phyloP scores from a whole-genome alignment of 345 rosid species.

The Psidium guajava region DNA sequence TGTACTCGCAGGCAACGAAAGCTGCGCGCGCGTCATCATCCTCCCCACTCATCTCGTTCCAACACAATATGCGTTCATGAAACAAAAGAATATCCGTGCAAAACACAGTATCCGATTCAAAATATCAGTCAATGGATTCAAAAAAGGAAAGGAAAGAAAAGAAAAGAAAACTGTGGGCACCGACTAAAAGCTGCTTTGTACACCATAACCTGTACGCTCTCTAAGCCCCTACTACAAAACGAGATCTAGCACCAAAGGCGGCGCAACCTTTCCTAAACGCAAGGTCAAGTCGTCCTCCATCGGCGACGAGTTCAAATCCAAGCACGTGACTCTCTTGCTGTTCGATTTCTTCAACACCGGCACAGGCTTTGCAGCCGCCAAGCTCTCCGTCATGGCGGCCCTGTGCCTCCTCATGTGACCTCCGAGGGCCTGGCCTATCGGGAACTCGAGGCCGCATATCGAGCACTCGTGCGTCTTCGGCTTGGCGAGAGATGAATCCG shows the following conservation, averaged over 20 bases:
- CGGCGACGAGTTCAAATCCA: constrained; percentile 68
- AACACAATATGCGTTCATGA: neutral
- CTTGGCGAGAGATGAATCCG: constrained; percentile 23
- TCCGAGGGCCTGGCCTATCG: constrained; percentile 83
- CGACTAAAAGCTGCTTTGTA: neutral
- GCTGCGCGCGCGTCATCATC: neutral
- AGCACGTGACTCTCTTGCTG: constrained; percentile 30
- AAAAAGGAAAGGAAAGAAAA: neutral
- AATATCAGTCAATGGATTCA: neutral
- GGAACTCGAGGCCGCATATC: constrained; percentile 73
- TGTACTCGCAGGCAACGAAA: neutral
- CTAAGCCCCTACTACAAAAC: neutral
- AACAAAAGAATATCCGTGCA: neutral
- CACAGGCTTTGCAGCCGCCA: neutral
- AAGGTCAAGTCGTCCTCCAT: constrained; percentile 49
- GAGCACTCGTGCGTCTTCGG: constrained; percentile 73
- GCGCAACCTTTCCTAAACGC: constrained; percentile 32
- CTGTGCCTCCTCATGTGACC: constrained; percentile 96
- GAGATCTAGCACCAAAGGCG: neutral
- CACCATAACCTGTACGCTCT: neutral
- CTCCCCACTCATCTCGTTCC: neutral
- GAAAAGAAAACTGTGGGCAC: neutral
- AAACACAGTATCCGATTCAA: neutral
- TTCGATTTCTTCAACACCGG: constrained; percentile 56
- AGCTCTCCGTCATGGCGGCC: neutral